phyloP scores from a whole-genome alignment of 2,329 filamentous ascomycete species.

The Aureobasidium lini region DNA sequence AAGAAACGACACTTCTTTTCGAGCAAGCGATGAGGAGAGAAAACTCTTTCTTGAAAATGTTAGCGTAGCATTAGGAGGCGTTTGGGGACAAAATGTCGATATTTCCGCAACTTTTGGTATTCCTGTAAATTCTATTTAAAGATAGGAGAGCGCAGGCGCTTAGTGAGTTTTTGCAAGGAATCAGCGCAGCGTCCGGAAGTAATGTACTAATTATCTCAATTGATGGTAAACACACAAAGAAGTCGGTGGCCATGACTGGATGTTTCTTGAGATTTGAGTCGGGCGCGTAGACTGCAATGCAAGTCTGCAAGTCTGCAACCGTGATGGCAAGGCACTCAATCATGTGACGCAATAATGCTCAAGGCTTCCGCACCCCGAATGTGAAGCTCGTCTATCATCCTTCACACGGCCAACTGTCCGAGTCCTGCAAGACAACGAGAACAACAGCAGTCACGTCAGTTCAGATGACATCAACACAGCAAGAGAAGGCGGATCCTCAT shows the following conservation, averaged over 20 bases:
- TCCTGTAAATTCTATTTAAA: background rate
- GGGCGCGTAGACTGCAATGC: no score
- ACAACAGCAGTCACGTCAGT: background rate
- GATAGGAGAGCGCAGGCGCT: background rate
- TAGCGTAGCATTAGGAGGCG: conserved; percentile 9
- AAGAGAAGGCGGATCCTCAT: conserved; percentile 9
- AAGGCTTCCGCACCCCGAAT: background rate
- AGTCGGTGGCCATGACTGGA: no score
- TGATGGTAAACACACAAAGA: background rate
- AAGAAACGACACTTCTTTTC: conserved; percentile 53
- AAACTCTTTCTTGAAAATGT: background rate
- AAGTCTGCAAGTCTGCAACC: background rate
- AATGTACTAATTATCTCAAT: background rate
- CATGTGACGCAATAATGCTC: background rate
- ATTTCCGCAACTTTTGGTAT: background rate
- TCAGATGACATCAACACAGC: conserved; percentile 11
- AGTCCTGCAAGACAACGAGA: background rate
- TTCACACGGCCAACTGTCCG: background rate
- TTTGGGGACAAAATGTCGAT: conserved; percentile 1
- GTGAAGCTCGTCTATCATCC: background rate
- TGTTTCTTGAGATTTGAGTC: no score
- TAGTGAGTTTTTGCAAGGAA: background rate
- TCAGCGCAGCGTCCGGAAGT: background rate
- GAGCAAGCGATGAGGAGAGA: conserved; percentile 21
- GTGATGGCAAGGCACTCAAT: background rate